Base-by-base conservation (phyloP, 164 flowering plant genomes). In the Pachysandra terminalis region DNA sequence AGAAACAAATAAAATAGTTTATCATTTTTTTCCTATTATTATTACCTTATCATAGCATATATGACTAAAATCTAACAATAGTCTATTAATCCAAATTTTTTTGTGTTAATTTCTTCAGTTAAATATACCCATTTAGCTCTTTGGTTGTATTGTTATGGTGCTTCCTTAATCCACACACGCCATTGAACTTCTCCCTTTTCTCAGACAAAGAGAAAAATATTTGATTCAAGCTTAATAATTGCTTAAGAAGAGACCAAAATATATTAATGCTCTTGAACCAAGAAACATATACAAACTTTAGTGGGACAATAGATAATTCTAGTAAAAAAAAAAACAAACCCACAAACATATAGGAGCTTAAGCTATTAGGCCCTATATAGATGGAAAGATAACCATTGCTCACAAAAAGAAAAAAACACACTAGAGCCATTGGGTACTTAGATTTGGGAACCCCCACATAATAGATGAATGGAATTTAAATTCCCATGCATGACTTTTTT, bases 361-460 rank as follows among this genome's bases (percentile, higher is more conserved):
- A 59, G 60, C 64, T 63, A 65, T 56, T 45, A 49, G 23, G 28
- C 15, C 19, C 0, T 32, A 19, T 24, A 64, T 14, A 56, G 59
- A 53, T 63, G 54, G 27, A 56, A 63, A 24, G 21, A 53, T 51
- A 62, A 19, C 79, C 73, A 73, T 75, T 75, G 76, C 67, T 64
- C 56, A 56, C 32, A 32, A 81, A 73, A 51, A 62, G 56, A 67
- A 71, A 41, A 66, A 19, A 12, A 28, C 54, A 49, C 41, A 51
- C 53, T 66, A n/a, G n/a, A 22, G 59, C 71, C 71, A 77, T 79
- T 82, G 81, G 85, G 71, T 67, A 67, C 74, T 63, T 58, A 57
- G 83, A 80, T 82, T 76, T 75, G 78, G 59, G 62, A 61, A 72
- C 65, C 66, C 82, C 81, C 75, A 79, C 66, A 56, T 19, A 58